A percentile compares a stretch with the other conserved stretches of the same genome.
phyloP scores from a whole-genome alignment of 2,329 filamentous ascomycete species.

The Aspergillus pseudotamarii region DNA sequence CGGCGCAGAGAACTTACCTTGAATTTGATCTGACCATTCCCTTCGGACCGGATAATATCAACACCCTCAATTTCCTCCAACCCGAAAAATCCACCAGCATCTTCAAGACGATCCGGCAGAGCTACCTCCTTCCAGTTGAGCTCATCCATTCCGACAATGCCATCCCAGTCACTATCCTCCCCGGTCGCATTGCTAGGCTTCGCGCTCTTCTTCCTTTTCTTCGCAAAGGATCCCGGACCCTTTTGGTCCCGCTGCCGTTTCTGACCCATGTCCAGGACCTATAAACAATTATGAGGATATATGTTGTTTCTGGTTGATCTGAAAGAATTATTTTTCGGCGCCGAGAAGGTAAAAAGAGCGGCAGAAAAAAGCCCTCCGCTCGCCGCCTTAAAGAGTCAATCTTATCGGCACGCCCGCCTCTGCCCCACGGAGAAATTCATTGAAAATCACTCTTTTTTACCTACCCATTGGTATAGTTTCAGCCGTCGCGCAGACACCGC shows the following conservation, averaged over 20 bases:
- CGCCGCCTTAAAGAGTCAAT: constrained; percentile 29
- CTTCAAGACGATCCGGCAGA: constrained; percentile 75
- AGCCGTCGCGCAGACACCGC: background rate
- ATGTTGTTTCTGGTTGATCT: background rate
- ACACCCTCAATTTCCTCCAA: constrained; percentile 92
- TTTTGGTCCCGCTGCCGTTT: constrained; percentile 41
- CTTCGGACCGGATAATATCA: constrained; percentile 71
- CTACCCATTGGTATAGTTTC: constrained; percentile 5
- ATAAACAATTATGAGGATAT: background rate
- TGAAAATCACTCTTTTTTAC: constrained; percentile 5
- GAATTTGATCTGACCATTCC: constrained; percentile 51
- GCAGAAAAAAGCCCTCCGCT: constrained; percentile 35
- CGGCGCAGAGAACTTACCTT: constrained; percentile 34
- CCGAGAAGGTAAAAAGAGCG: constrained; percentile 37
- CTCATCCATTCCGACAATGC: constrained; percentile 49
- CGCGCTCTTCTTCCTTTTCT: constrained; percentile 39
- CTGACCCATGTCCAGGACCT: constrained; percentile 32
- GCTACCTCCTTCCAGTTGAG: constrained; percentile 66
- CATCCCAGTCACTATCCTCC: constrained; percentile 28
- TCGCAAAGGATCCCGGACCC: constrained; percentile 28
- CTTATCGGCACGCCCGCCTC: constrained; percentile 32
- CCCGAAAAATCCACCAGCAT: constrained; percentile 91
- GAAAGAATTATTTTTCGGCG: constrained; percentile 14
- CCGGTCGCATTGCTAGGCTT: constrained; percentile 19
- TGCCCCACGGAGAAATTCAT: constrained; percentile 31